Evolutionary conservation across 768 basidiomycete species (phyloP), one percentile per base, ranked within the genome.

Genomic region (Obba rivulosa): DNA sequence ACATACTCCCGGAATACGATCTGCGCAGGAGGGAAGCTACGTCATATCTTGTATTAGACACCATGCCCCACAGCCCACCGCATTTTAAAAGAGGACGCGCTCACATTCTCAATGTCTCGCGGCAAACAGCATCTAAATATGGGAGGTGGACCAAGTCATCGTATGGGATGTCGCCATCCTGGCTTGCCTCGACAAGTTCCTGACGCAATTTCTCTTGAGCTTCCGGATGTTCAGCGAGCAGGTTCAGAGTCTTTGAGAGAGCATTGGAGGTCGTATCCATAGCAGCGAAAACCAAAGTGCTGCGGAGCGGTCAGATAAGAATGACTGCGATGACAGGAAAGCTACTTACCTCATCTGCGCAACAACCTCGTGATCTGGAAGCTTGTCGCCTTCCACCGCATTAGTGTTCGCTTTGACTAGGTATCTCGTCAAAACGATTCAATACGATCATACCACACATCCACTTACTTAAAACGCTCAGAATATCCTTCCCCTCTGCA

Each of bases 101-200:
- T 48, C 28, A 65, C 61, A 65, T 18, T 10, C 62, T 49, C 10
- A 63, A 48, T 0, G 62, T 63, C 25, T 53, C 49, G 41, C 49
- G 48, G 48, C 55, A 57, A 1, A 66, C 52, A 4, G 64, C 64
- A 43, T 66, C 64, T n/a, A 66, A 54, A 31, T 49, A 60, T 2
- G 62, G 62, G 16, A 66, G 51, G 2, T 46, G 41, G 8, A 57
- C 42, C 7, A 66, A 53, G 4, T 51, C 34, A 38, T 66, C 64
- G 48, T 62, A 61, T 8, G 49, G 44, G 13, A 62, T 47, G 11
- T 62, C 60, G 2, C 40, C 17, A 13, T 24, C 20, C 2, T 23
- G 18, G 16, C 24, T 25, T 8, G 42, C 48, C 8, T 42, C 42
- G 3, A 40, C 5, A 17, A 54, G 18, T 35, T 57, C 55, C 17